phyloP scores from a whole-genome alignment of 192 early-diverging fungal genomes.

The Backusella tuberculispora region DNA sequence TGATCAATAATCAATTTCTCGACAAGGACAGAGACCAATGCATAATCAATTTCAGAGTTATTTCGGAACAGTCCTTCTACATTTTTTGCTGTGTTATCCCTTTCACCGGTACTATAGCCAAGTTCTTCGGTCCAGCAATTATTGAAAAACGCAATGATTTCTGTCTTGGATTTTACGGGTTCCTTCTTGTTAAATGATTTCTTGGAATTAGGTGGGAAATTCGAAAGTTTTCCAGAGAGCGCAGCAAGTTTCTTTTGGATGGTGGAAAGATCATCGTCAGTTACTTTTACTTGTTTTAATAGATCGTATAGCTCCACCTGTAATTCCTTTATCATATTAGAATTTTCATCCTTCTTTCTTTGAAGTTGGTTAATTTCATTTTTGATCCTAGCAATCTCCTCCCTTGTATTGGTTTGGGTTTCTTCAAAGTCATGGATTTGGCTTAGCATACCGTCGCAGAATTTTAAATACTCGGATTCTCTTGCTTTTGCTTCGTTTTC shows the following conservation, averaged over 20 bases:
- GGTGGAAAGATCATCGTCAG: conserved; percentile 20
- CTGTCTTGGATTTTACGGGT: not conserved
- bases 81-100: not conserved
- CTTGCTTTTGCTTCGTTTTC: not conserved
- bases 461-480: not conserved
- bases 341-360: not conserved
- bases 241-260: conserved; percentile 1
- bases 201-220: conserved; percentile 19
- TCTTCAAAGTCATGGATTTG: not conserved
- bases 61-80: not conserved
- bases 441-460: not conserved
- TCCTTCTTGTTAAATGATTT: not conserved
- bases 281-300: conserved; percentile 5
- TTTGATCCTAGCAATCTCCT: not conserved
- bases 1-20: conserved; percentile 1
- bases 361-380: not conserved
- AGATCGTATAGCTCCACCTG: conserved; percentile 3
- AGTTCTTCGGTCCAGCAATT: not conserved
- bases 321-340: not conserved
- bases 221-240: conserved; percentile 17
- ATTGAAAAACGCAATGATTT: not conserved
- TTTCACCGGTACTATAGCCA: not conserved
- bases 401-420: not conserved
- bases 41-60: not conserved
- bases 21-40: conserved; percentile 7